These are phyloP conservation scores for Hortaea sp. DNA, from an alignment of 2,329 filamentous ascomycete genomes.

Conservation along the genomic window DNA sequence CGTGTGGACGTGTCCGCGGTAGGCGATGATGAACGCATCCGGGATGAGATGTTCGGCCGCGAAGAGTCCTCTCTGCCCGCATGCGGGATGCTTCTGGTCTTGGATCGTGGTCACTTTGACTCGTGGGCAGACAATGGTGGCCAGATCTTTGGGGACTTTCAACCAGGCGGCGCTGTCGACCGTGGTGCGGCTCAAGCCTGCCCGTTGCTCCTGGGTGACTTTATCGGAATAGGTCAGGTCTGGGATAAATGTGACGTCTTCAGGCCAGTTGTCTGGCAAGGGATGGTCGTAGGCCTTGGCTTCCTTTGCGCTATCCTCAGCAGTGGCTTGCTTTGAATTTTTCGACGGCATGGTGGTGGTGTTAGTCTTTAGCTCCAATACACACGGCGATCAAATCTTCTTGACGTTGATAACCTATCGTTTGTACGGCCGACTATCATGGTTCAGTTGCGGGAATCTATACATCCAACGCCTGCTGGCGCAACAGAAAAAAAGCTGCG, in stretches of 20 bases:
- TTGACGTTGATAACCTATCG: no score
- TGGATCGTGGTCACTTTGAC: slow-evolving; percentile 35
- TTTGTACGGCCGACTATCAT: no score
- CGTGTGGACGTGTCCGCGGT: slow-evolving; percentile 40
- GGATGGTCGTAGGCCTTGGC: no score
- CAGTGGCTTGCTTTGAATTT: not conserved
- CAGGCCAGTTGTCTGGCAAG: slow-evolving; percentile 23
- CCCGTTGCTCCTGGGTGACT: slow-evolving; percentile 15
- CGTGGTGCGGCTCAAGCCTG: slow-evolving; percentile 16
- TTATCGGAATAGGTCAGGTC: slow-evolving; percentile 22
- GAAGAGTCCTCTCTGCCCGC: slow-evolving; percentile 39
- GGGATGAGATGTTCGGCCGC: slow-evolving; percentile 35
- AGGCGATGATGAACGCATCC: slow-evolving; percentile 39
- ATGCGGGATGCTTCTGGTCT: slow-evolving; percentile 35
- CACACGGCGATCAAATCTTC: not conserved
- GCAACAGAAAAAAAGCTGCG: no score
- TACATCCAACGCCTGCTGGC: no score
- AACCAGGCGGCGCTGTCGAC: slow-evolving; percentile 14
- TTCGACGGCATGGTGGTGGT: not conserved
- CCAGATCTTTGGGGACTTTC: slow-evolving; percentile 11
- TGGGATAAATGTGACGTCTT: slow-evolving; percentile 20
- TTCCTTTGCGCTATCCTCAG: not conserved
- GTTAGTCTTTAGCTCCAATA: not conserved
- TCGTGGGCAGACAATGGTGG: slow-evolving; percentile 24
- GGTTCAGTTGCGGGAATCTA: no score